Percentiles rank a stretch among this genome's conserved stretches.
phyloP scores from a whole-genome alignment of 2,329 filamentous ascomycete genomes.

The Thielaviopsis musarum region DNA sequence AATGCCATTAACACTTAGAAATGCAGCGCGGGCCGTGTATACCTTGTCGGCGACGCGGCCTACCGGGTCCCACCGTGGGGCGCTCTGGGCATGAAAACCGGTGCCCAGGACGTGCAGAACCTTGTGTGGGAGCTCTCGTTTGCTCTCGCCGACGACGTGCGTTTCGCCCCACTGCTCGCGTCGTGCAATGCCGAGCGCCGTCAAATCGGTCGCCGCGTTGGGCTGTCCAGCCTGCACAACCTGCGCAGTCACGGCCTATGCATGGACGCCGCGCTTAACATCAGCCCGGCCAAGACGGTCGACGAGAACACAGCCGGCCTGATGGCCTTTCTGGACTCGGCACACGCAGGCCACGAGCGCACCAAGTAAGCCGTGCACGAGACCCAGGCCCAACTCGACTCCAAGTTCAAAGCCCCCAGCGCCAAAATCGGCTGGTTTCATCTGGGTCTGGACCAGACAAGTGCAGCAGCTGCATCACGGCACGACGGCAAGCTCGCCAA shows the following conservation, averaged over 20 bases:
- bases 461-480: neutral
- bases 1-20: conserved; percentile 5
- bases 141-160: neutral
- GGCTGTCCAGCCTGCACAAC: conserved; percentile 1
- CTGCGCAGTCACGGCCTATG: conserved; percentile 1
- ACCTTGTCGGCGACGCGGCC: conserved; percentile 20
- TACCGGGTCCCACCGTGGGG: conserved; percentile 21
- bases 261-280: conserved; percentile 7
- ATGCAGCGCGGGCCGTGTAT: conserved; percentile 16
- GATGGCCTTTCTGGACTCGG: neutral
- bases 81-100: conserved; percentile 19
- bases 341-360: neutral
- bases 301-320: neutral
- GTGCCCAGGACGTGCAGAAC: conserved; percentile 3
- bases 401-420: conserved; percentile 6
- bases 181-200: conserved; percentile 4
- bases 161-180: neutral
- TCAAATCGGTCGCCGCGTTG: conserved; percentile 3
- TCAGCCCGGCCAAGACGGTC: neutral
- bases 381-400: neutral
- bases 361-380: neutral
- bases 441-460: neutral
- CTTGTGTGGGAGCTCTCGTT: conserved; percentile 5
- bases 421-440: conserved; percentile 6
- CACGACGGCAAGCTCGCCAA: conserved; percentile 1